These are phyloP conservation scores for Clarireedia sp. DNA, from an alignment of 2,329 filamentous ascomycete species.

Conservation along the genomic window DNA sequence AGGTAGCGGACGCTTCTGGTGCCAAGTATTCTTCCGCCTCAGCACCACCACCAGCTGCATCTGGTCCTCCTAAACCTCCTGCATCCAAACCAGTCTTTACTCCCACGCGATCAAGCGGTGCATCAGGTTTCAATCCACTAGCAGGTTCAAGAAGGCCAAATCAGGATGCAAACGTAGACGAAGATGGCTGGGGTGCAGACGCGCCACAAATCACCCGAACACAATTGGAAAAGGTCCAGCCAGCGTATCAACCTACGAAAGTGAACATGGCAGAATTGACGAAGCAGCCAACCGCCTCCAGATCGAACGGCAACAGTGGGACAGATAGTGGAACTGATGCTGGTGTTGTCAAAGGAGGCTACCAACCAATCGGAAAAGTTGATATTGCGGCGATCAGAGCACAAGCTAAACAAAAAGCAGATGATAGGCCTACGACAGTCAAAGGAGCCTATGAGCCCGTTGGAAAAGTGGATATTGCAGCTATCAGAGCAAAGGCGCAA, in stretches of 20 bases:
- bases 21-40: constrained; percentile 79
- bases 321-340: constrained; percentile 36
- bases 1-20: constrained; percentile 89
- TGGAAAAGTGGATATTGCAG: constrained; percentile 94
- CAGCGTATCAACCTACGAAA: constrained; percentile 91
- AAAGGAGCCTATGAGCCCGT: constrained; percentile 93
- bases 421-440: constrained; percentile 75
- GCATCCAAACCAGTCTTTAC: constrained; percentile 90
- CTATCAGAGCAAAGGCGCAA: constrained; percentile 79
- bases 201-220: constrained; percentile 83
- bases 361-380: constrained; percentile 95
- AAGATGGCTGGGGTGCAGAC: constrained; percentile 91
- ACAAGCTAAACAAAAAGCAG: constrained; percentile 59
- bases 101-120: constrained; percentile 50
- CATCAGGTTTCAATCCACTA: constrained; percentile 56
- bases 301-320: constrained; percentile 42
- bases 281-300: constrained; percentile 56
- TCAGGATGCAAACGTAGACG: constrained; percentile 52
- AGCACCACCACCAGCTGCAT: constrained; percentile 41
- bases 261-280: constrained; percentile 86
- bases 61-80: constrained; percentile 47
- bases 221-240: constrained; percentile 82
- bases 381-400: constrained; percentile 86
- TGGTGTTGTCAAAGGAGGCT: constrained; percentile 75
- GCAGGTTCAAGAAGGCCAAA: constrained; percentile 53